These are phyloP conservation scores for Malus hybrid DNA, from an alignment of 331 rosid species.

Conservation along the genomic window DNA sequence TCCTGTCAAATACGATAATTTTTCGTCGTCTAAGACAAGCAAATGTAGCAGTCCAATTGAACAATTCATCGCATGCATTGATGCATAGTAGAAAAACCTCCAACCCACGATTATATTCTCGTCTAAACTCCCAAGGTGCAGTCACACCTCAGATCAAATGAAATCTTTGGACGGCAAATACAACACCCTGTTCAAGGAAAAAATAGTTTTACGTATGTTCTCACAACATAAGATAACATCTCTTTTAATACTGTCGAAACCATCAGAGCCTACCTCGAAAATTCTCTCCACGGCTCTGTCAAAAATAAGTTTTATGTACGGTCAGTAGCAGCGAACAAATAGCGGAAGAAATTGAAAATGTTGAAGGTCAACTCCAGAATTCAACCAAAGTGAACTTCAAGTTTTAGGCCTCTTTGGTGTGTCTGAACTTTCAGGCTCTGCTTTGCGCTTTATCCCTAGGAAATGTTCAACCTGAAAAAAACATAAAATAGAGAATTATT, in stretches of 20 bases:
- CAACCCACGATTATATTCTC: background rate
- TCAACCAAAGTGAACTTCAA: constrained; percentile 22
- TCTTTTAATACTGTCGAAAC: background rate
- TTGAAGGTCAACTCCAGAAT: background rate
- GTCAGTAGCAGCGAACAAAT: background rate
- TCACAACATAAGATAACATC: background rate
- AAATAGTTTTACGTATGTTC: background rate
- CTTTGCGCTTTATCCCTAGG: constrained; percentile 88
- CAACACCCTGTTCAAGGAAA: background rate
- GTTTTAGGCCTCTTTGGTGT: constrained; percentile 54
- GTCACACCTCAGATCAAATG: background rate
- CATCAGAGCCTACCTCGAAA: background rate
- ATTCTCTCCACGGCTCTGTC: background rate
- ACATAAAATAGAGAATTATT: background rate
- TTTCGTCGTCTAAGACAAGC: too few relatives aligned
- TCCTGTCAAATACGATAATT: too few relatives aligned
- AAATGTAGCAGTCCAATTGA: background rate
- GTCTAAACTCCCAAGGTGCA: background rate
- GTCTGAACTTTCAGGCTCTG: constrained; percentile 48
- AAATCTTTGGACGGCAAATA: background rate
- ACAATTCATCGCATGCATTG: background rate
- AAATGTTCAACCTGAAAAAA: constrained; percentile 77
- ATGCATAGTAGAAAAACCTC: background rate
- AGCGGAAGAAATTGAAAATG: background rate
- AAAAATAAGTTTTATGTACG: background rate